Base-by-base conservation (phyloP, 257 asterid species). In the Linaria vulgaris region DNA sequence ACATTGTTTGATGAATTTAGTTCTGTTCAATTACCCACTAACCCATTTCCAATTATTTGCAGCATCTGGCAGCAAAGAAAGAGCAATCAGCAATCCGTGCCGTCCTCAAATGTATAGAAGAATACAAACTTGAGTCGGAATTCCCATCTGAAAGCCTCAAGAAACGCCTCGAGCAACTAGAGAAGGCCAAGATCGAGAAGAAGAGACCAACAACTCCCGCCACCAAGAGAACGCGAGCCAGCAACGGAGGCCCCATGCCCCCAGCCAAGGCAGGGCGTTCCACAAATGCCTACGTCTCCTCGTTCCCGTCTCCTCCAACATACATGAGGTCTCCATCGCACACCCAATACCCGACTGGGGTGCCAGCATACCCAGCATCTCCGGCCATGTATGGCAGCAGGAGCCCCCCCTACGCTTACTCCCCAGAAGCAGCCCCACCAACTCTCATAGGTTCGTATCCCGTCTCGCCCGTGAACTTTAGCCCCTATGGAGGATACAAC, bases 191-290 rank as follows among this genome's bases (percentile, higher is more conserved):
- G 80, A 78, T 67, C 1, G 97, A 94, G 84, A 90, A 88, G 78
- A 90, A 79, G 71, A 94, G 81, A 78, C 95, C 97, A 9, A 80
- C 82, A 3, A 85, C 86, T 76, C 96, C 99, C 3, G 89, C 99
- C 12, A 87, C 92, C 48, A 94, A 94, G 65, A 76, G 99, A 61
- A 94, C 99, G 7, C 88, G 99, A 27, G 97, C 84, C 67, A 88
- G 82, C 85, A 88, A 77, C 4, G 96, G 91, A 0, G 97, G 97
- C 20, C 97, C 95, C 45, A 90, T 94, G 99, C 99, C 99, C 20
- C 99, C 99, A 9, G 99, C 99, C 70, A 94, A 94, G 81, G 99
- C 99, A 0, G 99, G 95, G 0, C 99, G 99, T 46, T 88, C 95
- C n/a, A 85, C 96, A 48, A 94, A 94, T 21, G 99, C 97, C 44